phyloP scores from a whole-genome alignment of 2,329 filamentous ascomycete species.

The Nemania sp. region DNA sequence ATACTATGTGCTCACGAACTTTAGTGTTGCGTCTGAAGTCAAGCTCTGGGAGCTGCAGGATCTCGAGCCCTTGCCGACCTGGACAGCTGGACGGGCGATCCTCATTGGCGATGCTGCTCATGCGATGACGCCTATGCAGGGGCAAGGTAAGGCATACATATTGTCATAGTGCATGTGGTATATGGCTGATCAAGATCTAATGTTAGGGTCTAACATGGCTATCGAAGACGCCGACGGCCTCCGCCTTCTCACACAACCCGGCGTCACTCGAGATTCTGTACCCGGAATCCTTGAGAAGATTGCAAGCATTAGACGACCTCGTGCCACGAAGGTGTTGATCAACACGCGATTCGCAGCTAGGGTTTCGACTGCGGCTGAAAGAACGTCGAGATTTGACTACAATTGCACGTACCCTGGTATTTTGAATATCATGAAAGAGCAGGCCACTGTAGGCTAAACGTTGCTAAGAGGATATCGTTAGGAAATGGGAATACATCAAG shows the following conservation, averaged over 20 bases:
- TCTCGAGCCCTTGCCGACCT: conserved; percentile 30
- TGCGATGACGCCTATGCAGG: conserved; percentile 34
- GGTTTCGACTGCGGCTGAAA: conserved; percentile 12
- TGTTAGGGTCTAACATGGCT: conserved; percentile 24
- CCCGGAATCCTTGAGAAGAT: conserved; percentile 27
- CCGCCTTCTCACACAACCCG: conserved; percentile 26
- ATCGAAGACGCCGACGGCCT: conserved; percentile 34
- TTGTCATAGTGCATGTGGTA: background rate
- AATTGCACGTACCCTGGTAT: conserved; percentile 20
- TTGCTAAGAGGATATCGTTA: background rate
- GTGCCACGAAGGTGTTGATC: conserved; percentile 22
- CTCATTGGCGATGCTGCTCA: conserved; percentile 34
- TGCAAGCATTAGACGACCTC: conserved; percentile 25
- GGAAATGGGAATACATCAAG: too few species aligned
- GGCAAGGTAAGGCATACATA: conserved; percentile 27
- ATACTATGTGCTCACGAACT: conserved; percentile 2
- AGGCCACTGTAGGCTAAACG: background rate
- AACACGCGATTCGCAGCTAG: conserved; percentile 25
- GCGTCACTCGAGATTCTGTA: conserved; percentile 24
- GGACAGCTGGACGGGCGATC: conserved; percentile 30
- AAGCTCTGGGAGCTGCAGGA: conserved; percentile 36
- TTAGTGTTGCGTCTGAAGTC: conserved; percentile 27
- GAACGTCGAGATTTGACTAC: conserved; percentile 16
- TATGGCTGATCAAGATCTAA: background rate
- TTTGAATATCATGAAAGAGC: conserved; percentile 11